Percentiles rank a stretch among this genome's conserved stretches.
These are phyloP conservation scores for Globisporangium parvum DNA, from an alignment of 352 stramenopile species.

Conservation along the genomic window DNA sequence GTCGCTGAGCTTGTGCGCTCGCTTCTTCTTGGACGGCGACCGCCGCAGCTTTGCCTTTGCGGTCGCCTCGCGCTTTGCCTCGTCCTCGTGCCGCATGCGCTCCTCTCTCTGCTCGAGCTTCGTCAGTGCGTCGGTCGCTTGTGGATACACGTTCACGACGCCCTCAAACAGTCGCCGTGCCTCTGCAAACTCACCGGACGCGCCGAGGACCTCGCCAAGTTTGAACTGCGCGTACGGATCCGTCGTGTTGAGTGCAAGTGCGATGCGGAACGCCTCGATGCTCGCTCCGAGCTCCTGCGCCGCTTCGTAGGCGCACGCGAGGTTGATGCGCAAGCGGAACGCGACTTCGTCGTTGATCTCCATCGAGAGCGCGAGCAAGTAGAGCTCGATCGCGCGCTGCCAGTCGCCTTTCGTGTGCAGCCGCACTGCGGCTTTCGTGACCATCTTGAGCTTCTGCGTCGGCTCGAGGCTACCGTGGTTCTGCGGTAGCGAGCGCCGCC, in stretches of 20 bases:
- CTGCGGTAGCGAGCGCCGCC: conserved; percentile 65
- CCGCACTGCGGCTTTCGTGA: conserved; percentile 66
- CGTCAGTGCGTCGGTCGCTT: conserved; percentile 37
- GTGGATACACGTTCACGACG: conserved; percentile 42
- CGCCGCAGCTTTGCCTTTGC: conserved; percentile 24
- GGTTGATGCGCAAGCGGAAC: conserved; percentile 60
- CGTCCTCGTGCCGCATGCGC: conserved; percentile 17
- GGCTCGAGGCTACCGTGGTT: conserved; percentile 55
- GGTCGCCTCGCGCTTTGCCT: conserved; percentile 20
- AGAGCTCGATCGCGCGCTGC: conserved; percentile 62
- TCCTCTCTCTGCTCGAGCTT: conserved; percentile 25
- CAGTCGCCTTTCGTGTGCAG: conserved; percentile 60
- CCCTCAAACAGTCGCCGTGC: conserved; percentile 29
- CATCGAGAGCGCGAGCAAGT: conserved; percentile 52
- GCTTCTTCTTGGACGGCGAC: conserved; percentile 19
- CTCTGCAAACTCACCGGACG: conserved; percentile 31
- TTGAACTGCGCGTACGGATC: conserved; percentile 61
- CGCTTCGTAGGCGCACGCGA: conserved; percentile 57
- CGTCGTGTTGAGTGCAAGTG: conserved; percentile 32
- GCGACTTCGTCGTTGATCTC: conserved; percentile 45
- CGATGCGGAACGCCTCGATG: conserved; percentile 34
- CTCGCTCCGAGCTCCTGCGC: conserved; percentile 29
- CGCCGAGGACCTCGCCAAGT: conserved; percentile 37
- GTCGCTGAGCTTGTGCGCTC: conserved; percentile 4
- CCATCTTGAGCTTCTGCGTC: conserved; percentile 74